phyloP scores from a whole-genome alignment of 2,329 filamentous ascomycete genomes.

The Colletotrichum coccodes region DNA sequence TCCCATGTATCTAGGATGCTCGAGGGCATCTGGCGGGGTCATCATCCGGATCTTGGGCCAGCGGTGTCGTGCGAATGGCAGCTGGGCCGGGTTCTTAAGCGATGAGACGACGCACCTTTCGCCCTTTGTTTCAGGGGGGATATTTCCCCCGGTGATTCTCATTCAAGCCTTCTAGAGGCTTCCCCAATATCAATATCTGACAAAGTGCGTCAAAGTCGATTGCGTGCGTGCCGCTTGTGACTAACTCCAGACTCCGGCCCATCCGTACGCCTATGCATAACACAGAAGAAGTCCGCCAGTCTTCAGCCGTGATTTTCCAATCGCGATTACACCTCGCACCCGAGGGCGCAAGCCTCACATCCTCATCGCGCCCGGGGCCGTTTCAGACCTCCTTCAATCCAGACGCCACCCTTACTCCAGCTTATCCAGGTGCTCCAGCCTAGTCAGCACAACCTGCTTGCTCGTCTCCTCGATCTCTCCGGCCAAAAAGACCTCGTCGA shows the following conservation, averaged over 20 bases:
- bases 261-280: slow-evolving; percentile 18
- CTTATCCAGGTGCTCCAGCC: slow-evolving; percentile 95
- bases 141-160: background rate
- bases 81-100: background rate
- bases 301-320: background rate
- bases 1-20: background rate
- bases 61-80: background rate
- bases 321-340: background rate
- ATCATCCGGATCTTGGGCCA: background rate
- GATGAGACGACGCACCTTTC: background rate
- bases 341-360: background rate
- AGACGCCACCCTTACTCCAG: slow-evolving; percentile 71
- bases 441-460: slow-evolving; percentile 95
- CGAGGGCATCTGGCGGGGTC: background rate
- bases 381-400: background rate
- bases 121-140: background rate
- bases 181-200: slow-evolving; percentile 19
- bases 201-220: slow-evolving; percentile 2
- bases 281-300: background rate
- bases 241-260: slow-evolving; percentile 29
- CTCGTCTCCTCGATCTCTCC: slow-evolving; percentile 99
- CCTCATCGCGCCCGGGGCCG: background rate
- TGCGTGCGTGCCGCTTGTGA: slow-evolving; percentile 6
- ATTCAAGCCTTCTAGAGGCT: background rate
- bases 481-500: slow-evolving; percentile 97